Evolutionary conservation across 176 grass and related monocot genomes (phyloP).

Genomic region (Aegilops bicornis): DNA sequence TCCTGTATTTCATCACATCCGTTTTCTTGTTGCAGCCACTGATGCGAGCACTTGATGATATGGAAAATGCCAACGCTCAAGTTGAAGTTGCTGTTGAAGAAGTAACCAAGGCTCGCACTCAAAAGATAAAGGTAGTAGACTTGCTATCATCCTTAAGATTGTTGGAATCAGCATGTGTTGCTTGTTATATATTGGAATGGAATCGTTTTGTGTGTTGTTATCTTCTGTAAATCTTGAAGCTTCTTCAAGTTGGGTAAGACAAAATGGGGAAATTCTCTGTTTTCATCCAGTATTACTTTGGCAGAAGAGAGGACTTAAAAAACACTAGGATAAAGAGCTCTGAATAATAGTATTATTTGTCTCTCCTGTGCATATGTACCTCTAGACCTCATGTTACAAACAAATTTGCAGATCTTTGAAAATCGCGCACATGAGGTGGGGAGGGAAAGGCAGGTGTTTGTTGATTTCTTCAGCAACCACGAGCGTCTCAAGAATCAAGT

Average conservation of each 20-base stretch:
- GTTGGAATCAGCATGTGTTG: background rate
- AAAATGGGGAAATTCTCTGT: background rate
- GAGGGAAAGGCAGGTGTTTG: slow-evolving; percentile 76
- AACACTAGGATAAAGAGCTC: background rate
- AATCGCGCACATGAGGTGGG: slow-evolving; percentile 70
- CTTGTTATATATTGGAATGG: background rate
- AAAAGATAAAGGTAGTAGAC: slow-evolving; percentile 86
- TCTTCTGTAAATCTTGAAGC: slow-evolving; percentile 11
- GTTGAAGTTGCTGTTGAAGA: slow-evolving; percentile 95
- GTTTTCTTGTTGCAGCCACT: slow-evolving; percentile 53
- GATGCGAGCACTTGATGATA: slow-evolving; percentile 94
- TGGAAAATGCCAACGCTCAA: slow-evolving; percentile 92
- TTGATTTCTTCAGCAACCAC: slow-evolving; percentile 83
- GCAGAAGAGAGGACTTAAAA: background rate
- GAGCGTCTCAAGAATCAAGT: slow-evolving; percentile 82
- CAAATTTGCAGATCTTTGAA: slow-evolving; percentile 51
- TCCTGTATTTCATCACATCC: slow-evolving; percentile 26
- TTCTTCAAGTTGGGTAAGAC: background rate
- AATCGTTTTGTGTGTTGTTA: background rate
- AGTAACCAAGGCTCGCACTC: slow-evolving; percentile 87
- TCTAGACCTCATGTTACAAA: background rate
- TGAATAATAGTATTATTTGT: background rate
- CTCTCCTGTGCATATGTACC: background rate
- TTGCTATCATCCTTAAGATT: background rate
- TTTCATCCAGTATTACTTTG: background rate